Percentiles rank a stretch among this genome's conserved stretches.
Conservation (phyloP, 2,329 filamentous ascomycete species). For the Cladobotryum mycophilum region DNA sequence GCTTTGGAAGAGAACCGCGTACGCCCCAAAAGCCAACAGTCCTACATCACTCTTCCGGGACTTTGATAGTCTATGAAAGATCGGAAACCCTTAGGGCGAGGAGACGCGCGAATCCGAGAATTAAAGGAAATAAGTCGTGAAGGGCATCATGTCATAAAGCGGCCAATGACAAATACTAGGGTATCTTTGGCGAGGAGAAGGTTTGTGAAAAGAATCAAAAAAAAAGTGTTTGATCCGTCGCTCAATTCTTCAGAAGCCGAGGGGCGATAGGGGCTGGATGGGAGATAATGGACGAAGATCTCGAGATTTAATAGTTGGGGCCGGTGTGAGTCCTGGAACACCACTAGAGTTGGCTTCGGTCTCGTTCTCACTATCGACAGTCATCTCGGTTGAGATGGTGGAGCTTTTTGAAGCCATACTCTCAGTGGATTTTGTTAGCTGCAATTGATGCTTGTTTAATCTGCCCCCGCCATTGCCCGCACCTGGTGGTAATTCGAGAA, state of each 20-base stretch:
- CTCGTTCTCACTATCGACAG: conserved; percentile 36
- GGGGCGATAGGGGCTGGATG: conserved; percentile 59
- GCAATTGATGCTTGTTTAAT: conserved; percentile 40
- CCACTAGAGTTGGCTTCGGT: not conserved
- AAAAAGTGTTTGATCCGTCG: not conserved
- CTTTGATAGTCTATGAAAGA: not conserved
- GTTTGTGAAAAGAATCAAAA: not conserved
- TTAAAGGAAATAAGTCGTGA: conserved; percentile 22
- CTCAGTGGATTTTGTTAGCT: conserved; percentile 36
- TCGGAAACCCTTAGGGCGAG: conserved; percentile 1
- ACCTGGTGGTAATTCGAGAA: conserved; percentile 50
- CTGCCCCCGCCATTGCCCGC: conserved; percentile 17
- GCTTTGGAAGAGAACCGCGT: not conserved
- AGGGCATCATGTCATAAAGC: conserved; percentile 29
- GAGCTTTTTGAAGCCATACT: conserved; percentile 38
- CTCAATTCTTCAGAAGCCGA: conserved; percentile 43
- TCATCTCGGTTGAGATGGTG: conserved; percentile 40
- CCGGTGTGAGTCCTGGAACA: conserved; percentile 9
- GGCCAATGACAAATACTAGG: conserved; percentile 13
- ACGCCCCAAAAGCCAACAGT: not conserved
- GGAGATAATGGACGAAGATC: conserved; percentile 55
- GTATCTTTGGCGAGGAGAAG: conserved; percentile 10
- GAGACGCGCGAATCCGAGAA: conserved; percentile 10
- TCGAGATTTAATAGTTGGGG: conserved; percentile 19
- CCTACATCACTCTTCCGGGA: not conserved